Conservation (phyloP, 345 rosid genomes). For the Salix exigua region DNA sequence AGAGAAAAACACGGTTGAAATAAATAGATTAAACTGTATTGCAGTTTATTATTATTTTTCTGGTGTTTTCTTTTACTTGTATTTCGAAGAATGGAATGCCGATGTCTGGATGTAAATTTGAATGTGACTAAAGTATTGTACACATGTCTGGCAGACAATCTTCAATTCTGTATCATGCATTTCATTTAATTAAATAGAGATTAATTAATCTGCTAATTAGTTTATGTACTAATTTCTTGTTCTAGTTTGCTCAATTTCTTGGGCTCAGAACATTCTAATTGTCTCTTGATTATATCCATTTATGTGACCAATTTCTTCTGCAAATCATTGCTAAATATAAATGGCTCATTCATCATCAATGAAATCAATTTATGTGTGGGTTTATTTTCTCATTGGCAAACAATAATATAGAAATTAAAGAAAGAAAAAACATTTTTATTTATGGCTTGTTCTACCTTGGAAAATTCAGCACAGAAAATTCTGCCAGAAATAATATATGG, state of each 20-base stretch:
- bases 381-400: too few relatives aligned
- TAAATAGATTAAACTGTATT: too few relatives aligned
- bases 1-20: too few relatives aligned
- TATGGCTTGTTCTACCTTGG: too few relatives aligned
- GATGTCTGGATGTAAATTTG: background rate
- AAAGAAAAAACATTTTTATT: too few relatives aligned
- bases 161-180: background rate
- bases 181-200: background rate
- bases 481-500: too few relatives aligned
- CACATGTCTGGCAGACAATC: background rate
- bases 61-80: background rate
- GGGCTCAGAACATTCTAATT: background rate
- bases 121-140: background rate
- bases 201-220: background rate
- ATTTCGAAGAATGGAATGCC: background rate
- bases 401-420: too few relatives aligned
- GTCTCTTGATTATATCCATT: background rate
- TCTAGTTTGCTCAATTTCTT: background rate
- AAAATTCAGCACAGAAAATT: too few relatives aligned
- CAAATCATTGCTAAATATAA: too few relatives aligned
- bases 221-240: background rate
- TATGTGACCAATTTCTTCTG: background rate
- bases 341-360: too few relatives aligned
- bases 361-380: too few relatives aligned
- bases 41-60: too few relatives aligned